Conservation (phyloP, 106 monocot genomes). For the Agapanthus africanus region DNA sequence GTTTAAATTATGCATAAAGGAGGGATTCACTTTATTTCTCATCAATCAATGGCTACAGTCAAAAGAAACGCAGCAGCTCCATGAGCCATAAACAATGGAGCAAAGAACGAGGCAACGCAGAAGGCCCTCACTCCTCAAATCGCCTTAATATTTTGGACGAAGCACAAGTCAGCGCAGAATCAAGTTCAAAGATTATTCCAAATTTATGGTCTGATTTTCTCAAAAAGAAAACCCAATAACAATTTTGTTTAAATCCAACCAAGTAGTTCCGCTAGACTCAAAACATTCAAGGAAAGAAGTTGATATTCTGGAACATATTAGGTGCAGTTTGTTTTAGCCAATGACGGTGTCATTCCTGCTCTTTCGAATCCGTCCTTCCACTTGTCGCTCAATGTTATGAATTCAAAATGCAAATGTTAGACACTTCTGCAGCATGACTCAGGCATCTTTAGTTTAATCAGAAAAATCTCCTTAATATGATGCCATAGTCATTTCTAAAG, state of each 20-base stretch:
- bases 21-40: no score
- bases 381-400: neutral
- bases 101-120: no score
- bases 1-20: no score
- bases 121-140: constrained; percentile 9
- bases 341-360: neutral
- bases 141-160: no score
- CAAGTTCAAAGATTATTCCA: neutral
- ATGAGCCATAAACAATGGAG: neutral
- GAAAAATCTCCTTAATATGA: neutral
- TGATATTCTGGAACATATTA: neutral
- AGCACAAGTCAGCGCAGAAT: neutral
- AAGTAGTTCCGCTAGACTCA: neutral
- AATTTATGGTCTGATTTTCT: neutral
- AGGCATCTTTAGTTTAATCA: neutral
- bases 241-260: neutral
- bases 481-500: neutral
- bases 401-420: neutral
- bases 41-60: no score
- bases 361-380: neutral
- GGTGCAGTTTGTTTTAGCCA: neutral
- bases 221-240: neutral
- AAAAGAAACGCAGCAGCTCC: no score
- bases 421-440: neutral
- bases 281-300: neutral